Evolutionary conservation across 345 rosid genomes (phyloP), one percentile per base, ranked within the genome.

Genomic region (Psidium guajava): DNA sequence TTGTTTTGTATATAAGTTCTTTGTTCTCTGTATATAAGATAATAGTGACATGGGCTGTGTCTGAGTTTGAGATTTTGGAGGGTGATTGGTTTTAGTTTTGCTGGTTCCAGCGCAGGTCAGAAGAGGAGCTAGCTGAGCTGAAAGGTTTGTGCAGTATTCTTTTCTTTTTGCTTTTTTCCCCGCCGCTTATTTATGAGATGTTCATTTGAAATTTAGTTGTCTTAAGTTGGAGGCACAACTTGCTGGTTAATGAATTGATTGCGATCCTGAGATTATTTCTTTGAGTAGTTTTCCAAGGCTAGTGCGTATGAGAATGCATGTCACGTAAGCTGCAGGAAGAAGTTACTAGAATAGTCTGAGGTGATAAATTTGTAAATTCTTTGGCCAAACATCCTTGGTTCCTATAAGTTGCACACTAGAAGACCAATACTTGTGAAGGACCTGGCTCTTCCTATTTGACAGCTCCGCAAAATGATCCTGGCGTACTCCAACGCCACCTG

Each of bases 61-160:
- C 25, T 12, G 28, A 44, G 3, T 81, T 87, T 69, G 47, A 85
- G 83, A 82, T 81, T 87, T 84, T 85, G 89, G 86, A 89, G 82
- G 90, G 88, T 88, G 82, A 89, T 87, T 84, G 64, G 84, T 87
- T 85, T 87, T 61, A 69, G 82, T 74, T 86, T 84, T 85, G 74
- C 86, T 92, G 92, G 91, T 88, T 93, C 91, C 98, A 95, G 99
- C 88, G 91, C 99, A 97, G 99, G 98, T 95, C 98, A 88, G 98
- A 95, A 89, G 96, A 95, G 87, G 99, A 97, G 93, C 94, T 95
- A 84, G 93, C 91, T 83, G 94, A 97, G 91, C 92, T 97, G 86
- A 94, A 94, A 95, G 99, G 99, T 96, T 82, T 82, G 57, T 55
- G 47, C 25, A 58, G 2, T 85, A 54, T 81, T 3, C 22, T 9